These are phyloP conservation scores for Acephala macrosclerotiorum DNA, from an alignment of 2,329 filamentous ascomycete genomes.

Conservation along the genomic window DNA sequence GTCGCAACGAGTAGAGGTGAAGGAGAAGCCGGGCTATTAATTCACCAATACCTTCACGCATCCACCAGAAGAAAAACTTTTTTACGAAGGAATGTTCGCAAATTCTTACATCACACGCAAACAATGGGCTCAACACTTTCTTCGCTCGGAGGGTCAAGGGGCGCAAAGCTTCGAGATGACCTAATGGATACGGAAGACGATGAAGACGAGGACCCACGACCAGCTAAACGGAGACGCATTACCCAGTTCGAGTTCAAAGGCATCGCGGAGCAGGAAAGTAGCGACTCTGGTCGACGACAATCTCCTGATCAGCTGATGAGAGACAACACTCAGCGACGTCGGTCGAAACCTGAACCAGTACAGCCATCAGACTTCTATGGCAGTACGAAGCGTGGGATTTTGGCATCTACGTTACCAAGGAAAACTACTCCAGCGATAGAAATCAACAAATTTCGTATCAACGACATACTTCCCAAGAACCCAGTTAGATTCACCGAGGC, in stretches of 20 bases:
- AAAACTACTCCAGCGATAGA: slow-evolving; percentile 4
- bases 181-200: slow-evolving; percentile 22
- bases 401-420: not conserved
- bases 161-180: slow-evolving; percentile 19
- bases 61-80: slow-evolving; percentile 22
- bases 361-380: slow-evolving; percentile 34
- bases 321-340: not conserved
- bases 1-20: slow-evolving; percentile 23
- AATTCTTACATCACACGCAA: slow-evolving; percentile 21
- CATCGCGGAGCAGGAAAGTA: slow-evolving; percentile 6
- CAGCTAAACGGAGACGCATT: slow-evolving; percentile 37
- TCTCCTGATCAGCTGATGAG: slow-evolving; percentile 32
- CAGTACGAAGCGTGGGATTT: slow-evolving; percentile 5
- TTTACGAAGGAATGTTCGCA: slow-evolving; percentile 37
- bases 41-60: slow-evolving; percentile 15
- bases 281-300: slow-evolving; percentile 13
- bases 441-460: slow-evolving; percentile 18
- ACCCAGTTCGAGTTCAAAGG: not conserved
- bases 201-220: slow-evolving; percentile 35
- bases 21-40: slow-evolving; percentile 27
- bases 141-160: slow-evolving; percentile 20
- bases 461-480: slow-evolving; percentile 20
- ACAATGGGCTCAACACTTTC: slow-evolving; percentile 36
- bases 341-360: slow-evolving; percentile 23
- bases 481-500: slow-evolving; percentile 32